phyloP scores from a whole-genome alignment of 2,329 filamentous ascomycete genomes.

The Cyphellophora europaea region DNA sequence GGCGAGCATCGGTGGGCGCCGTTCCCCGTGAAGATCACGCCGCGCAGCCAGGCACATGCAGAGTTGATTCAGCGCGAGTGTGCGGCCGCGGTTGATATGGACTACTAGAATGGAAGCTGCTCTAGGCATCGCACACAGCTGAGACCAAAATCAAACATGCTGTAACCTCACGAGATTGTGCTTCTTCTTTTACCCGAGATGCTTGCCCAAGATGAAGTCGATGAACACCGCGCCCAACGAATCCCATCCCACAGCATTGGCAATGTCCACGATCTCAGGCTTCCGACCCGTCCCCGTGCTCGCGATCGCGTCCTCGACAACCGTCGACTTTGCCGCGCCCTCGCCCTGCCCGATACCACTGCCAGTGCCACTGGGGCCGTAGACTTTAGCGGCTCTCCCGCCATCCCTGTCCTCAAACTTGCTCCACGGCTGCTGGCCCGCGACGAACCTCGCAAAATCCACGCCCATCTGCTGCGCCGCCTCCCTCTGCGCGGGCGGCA shows the following conservation, averaged over 20 bases:
- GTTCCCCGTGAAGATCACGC: conserved; percentile 21
- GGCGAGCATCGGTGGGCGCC: conserved; percentile 17
- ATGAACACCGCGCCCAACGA: not conserved
- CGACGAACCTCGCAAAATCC: conserved; percentile 11
- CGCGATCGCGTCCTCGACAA: not conserved
- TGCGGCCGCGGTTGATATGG: conserved; percentile 8
- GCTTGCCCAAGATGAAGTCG: not conserved
- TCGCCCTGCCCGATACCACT: too few species aligned
- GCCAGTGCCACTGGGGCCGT: not conserved
- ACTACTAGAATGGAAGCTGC: conserved; percentile 11
- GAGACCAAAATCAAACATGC: too few species aligned
- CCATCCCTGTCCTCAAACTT: too few species aligned
- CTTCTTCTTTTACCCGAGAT: too few species aligned
- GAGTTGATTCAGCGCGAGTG: conserved; percentile 15
- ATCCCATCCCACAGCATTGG: not conserved
- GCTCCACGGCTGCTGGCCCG: conserved; percentile 9
- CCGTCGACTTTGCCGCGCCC: not conserved
- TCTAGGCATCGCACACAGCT: too few species aligned
- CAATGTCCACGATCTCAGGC: not conserved
- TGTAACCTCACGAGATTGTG: too few species aligned
- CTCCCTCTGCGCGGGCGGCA: conserved; percentile 23
- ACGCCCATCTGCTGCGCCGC: conserved; percentile 9
- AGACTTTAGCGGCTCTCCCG: not conserved
- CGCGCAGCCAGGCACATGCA: conserved; percentile 16
- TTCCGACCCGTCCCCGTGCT: not conserved